These are phyloP conservation scores for Tuber brumale DNA, from an alignment of 495 filamentous ascomycete species.

Conservation along the genomic window DNA sequence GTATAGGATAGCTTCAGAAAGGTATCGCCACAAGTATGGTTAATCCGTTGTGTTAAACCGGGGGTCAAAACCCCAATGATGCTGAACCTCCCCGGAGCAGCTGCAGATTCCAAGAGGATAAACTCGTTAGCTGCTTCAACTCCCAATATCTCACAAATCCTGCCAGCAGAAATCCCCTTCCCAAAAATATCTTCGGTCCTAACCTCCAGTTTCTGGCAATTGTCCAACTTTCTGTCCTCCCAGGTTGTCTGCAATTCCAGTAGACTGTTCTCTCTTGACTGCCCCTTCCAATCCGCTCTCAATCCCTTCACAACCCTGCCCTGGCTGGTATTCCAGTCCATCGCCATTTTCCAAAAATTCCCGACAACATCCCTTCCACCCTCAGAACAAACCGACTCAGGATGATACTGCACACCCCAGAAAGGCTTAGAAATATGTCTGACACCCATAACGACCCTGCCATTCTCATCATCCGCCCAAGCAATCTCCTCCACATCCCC, in stretches of 20 bases:
- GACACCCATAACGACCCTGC: conserved; percentile 69
- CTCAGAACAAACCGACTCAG: conserved; percentile 84
- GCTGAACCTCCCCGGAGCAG: conserved; percentile 53
- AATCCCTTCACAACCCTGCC: conserved; percentile 14
- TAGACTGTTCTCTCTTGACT: conserved; percentile 31
- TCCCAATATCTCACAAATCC: conserved; percentile 45
- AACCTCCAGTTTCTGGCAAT: conserved; percentile 8
- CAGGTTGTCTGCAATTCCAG: conserved; percentile 30
- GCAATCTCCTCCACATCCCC: conserved; percentile 54
- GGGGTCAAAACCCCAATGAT: conserved; percentile 60
- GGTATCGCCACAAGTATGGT: conserved; percentile 49
- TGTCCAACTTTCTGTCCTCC: conserved; percentile 4
- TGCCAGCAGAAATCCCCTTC: conserved; percentile 8
- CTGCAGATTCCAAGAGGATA: conserved; percentile 53
- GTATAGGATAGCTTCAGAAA: conserved; percentile 31
- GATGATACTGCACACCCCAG: conserved; percentile 91
- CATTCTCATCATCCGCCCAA: conserved; percentile 54
- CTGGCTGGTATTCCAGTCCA: conserved; percentile 49
- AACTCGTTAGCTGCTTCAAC: conserved; percentile 42
- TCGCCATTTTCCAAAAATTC: conserved; percentile 67
- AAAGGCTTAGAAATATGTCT: conserved; percentile 67
- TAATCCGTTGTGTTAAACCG: conserved; percentile 47
- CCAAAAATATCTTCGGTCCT: conserved; percentile 10
- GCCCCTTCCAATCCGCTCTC: conserved; percentile 12
- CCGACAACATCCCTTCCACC: conserved; percentile 60